Base-by-base conservation (phyloP, 106 monocot species). In the Acanthochlamys bracteata region DNA sequence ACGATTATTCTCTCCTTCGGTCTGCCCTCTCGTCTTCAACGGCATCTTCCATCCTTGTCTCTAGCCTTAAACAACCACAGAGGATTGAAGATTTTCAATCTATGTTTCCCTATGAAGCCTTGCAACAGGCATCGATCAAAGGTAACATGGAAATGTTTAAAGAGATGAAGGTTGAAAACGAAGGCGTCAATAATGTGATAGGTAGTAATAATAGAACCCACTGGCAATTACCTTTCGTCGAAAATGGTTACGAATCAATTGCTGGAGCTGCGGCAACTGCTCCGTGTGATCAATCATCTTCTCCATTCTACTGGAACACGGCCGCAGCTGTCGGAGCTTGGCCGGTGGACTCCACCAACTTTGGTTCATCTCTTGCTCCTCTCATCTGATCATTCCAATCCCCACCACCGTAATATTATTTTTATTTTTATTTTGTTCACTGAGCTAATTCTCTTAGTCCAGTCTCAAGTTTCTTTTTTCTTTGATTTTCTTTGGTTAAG, bases 321-420 rank as follows among this genome's bases (percentile, higher is more conserved):
- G 41, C 71, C n/a, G n/a, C 49, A 17, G 49, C 49, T 3, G 61
- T 70, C 16, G 72, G 66, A 7, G 39, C 33, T 26, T 71, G 75
- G 81, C 60, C 76, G 1, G 33, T 33, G 33, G 76, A 73, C 25
- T 40, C 73, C 23, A 24, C 54, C 11, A 83, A 70, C 64, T 75
- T 26, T 57, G 76, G 69, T 20, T 62, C 83, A 4, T 84, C 83
- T 7, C 55, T 79, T 26, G 68, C 79, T 41, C 84, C 72, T 69
- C 69, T 84, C 40, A 76, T 84, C 73, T 84, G 80, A 60, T 19
- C 20, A 51, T 21, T 4, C 0, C 21, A 21, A 3, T 3, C 7
- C 42, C 20, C 22, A 33, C 33, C 33, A 6, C 33, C 33, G 55
- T 57, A 56, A 24, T 41, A 60, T 78, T 23, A 7, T 40, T 43